These are phyloP conservation scores for Dictyostelium firmibasis DNA, from an alignment of 78 protist species.

Conservation along the genomic window DNA sequence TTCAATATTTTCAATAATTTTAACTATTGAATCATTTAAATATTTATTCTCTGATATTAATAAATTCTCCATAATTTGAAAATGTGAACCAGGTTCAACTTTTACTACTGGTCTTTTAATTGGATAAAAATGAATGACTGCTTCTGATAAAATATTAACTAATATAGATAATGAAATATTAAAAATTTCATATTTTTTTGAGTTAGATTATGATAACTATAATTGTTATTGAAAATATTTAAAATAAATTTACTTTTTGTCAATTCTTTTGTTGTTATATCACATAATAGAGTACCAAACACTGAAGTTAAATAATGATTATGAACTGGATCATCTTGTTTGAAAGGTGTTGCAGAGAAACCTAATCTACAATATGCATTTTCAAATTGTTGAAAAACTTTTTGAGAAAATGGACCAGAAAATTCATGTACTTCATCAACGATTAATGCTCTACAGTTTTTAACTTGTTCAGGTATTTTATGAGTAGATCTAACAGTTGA, in stretches of 20 bases:
- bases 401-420: constrained; percentile 31
- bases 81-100: not conserved
- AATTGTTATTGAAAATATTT: no score
- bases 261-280: constrained; percentile 41
- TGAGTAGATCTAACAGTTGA: constrained; percentile 25
- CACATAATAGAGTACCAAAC: constrained; percentile 70
- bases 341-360: constrained; percentile 76
- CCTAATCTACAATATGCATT: constrained; percentile 76
- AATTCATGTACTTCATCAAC: constrained; percentile 79
- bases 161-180: not conserved
- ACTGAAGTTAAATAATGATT: constrained; percentile 32
- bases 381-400: constrained; percentile 38
- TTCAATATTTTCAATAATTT: constrained; percentile 26
- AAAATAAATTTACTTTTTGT: constrained; percentile 26
- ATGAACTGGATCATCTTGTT: constrained; percentile 55
- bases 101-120: constrained; percentile 2
- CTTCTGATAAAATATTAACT: constrained; percentile 50
- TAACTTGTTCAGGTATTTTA: constrained; percentile 25
- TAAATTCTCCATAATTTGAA: not conserved
- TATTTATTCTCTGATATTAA: constrained; percentile 47
- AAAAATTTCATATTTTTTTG: not conserved
- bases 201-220: not conserved
- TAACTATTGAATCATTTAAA: constrained; percentile 61
- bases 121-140: constrained; percentile 62
- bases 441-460: constrained; percentile 15